Evolutionary conservation across 2,329 filamentous ascomycete species (phyloP), one percentile per base, ranked within the genome.

Genomic region (Fusarium burgessii): DNA sequence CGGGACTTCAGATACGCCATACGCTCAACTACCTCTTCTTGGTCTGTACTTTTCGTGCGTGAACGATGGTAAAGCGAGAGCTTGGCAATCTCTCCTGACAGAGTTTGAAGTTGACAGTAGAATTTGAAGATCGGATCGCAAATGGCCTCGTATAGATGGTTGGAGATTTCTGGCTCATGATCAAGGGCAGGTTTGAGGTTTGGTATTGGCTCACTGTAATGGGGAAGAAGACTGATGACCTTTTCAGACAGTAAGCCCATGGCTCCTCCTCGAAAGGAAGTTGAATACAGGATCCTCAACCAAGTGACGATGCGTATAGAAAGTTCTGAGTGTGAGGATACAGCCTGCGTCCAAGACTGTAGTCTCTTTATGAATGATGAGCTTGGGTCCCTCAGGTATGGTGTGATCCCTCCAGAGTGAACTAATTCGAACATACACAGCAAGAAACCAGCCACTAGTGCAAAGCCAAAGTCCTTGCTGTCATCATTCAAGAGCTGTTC

Each of bases 81-180:
- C 29, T 47, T 57, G 5, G 54, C 54, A 38, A 57, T 57, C 18
- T 57, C 42, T 15, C 54, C 54, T 3, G 54, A 57, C 2, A 57
- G 8, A 0, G 15, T 29, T 9, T 50, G 42, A n/a, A 57, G 32
- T 17, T 23, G 54, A 3, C 43, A 57, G 5, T 57, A 57, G 5
- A 57, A 50, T 7, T 23, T 20, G 1, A 57, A 57, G 8, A 57
- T 49, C 0, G 54, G 54, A 1, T 2, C 12, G 6, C 54, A 29
- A 4, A 57, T 4, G 5, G 50, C 23, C 6, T 57, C 54, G n/a
- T 50, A 57, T 1, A 57, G 8, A 9, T 57, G 42, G 12, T 57
- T 57, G 1, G 54, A 50, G 5, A 11, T 12, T 13, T 57, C 54
- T 13, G 18, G 4, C 3, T 49, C 23, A 25, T 20, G 23, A 6